Conservation (phyloP, 2,329 filamentous ascomycete species). For the Ophiostoma sp. region DNA sequence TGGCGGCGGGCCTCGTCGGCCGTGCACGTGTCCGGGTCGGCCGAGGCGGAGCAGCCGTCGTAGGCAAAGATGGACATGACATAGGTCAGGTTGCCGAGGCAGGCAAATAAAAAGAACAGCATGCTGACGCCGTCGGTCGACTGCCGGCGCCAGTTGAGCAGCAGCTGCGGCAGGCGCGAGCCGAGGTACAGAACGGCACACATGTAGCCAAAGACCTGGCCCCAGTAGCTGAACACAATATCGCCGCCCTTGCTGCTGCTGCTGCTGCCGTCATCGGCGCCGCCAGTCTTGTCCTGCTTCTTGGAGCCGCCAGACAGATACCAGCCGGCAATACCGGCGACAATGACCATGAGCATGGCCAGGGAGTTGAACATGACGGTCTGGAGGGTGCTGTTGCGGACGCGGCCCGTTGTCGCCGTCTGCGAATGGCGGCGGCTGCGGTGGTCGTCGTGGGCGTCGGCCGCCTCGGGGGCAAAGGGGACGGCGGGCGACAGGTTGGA, state of each 20-base stretch:
- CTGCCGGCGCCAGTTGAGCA: conserved; percentile 88
- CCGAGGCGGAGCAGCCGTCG: conserved; percentile 43
- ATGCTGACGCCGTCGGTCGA: conserved; percentile 89
- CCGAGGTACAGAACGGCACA: conserved; percentile 87
- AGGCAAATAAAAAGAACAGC: conserved; percentile 95
- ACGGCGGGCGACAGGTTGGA: conserved; percentile 73
- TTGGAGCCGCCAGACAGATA: conserved; percentile 57
- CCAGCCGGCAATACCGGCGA: conserved; percentile 81
- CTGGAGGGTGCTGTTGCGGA: conserved; percentile 48
- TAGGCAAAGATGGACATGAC: conserved; percentile 89
- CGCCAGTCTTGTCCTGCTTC: conserved; percentile 34
- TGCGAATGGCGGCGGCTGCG: not conserved
- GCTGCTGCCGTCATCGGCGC: not conserved
- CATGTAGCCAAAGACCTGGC: conserved; percentile 89
- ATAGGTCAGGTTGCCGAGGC: conserved; percentile 89
- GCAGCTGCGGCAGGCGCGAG: conserved; percentile 80
- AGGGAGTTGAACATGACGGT: conserved; percentile 66
- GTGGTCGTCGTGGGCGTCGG: not conserved
- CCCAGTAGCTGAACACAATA: conserved; percentile 66
- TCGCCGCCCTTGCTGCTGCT: conserved; percentile 27
- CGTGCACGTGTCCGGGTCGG: conserved; percentile 45
- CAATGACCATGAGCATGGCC: conserved; percentile 74
- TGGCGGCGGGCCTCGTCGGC: conserved; percentile 59
- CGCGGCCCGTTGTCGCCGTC: conserved; percentile 31
- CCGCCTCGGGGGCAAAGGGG: conserved; percentile 41